A percentile compares a stretch with the other conserved stretches of the same genome.
These are phyloP conservation scores for Alternaria angustiovoidea DNA, from an alignment of 2,329 filamentous ascomycete genomes.

Conservation along the genomic window DNA sequence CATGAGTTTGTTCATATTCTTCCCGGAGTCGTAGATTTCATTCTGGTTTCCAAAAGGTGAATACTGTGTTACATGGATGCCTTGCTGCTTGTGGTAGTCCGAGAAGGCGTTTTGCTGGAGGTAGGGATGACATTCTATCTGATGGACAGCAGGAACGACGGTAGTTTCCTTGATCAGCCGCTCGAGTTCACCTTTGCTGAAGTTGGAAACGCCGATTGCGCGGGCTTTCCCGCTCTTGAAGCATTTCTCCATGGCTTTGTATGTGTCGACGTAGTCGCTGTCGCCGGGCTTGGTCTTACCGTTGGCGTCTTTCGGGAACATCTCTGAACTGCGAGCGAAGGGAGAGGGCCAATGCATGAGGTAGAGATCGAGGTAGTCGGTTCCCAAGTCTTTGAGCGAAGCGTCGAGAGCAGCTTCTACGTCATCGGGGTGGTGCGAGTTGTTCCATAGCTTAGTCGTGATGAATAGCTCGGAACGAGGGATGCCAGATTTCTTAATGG, in stretches of 20 bases:
- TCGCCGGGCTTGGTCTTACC: conserved; percentile 35
- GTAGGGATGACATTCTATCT: conserved; percentile 45
- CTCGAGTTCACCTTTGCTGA: conserved; percentile 55
- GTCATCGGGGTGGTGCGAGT: conserved; percentile 74
- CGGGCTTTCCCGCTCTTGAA: conserved; percentile 45
- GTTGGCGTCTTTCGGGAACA: conserved; percentile 61
- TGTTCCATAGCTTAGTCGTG: conserved; percentile 89
- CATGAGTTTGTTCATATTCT: conserved; percentile 50
- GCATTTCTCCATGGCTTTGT: conserved; percentile 52
- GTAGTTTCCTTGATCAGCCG: conserved; percentile 58
- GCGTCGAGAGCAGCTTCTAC: conserved; percentile 77
- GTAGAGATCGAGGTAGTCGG: conserved; percentile 91
- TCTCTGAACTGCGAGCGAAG: conserved; percentile 74
- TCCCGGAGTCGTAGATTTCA: conserved; percentile 41
- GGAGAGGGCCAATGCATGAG: conserved; percentile 80
- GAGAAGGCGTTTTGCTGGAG: conserved; percentile 39
- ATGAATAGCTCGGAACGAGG: conserved; percentile 52
- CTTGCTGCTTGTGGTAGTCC: conserved; percentile 37
- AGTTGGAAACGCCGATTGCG: conserved; percentile 48
- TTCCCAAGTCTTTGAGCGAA: conserved; percentile 76
- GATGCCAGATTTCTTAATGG: conserved; percentile 43
- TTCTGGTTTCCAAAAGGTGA: conserved; percentile 48
- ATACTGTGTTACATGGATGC: conserved; percentile 47
- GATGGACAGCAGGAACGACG: conserved; percentile 42
- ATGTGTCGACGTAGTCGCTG: conserved; percentile 42